These are phyloP conservation scores for Leucosporidium yakuticum DNA, from an alignment of 768 basidiomycete genomes.

Conservation along the genomic window DNA sequence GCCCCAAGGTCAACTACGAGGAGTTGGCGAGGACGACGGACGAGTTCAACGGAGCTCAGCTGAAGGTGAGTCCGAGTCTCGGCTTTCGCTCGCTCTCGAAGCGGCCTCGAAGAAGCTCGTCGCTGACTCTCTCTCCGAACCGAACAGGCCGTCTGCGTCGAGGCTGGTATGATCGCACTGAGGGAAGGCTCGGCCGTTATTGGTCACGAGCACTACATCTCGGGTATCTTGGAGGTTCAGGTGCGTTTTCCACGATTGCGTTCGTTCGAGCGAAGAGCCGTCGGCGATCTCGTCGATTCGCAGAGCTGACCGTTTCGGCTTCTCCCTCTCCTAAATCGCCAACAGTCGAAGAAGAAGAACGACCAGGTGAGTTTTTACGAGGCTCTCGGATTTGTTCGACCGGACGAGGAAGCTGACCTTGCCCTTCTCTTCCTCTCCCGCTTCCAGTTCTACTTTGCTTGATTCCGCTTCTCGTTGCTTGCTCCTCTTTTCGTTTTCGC, in stretches of 20 bases:
- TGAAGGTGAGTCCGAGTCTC: conserved; percentile 26
- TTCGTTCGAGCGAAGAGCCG: background rate
- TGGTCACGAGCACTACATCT: conserved; percentile 91
- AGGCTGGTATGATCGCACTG: conserved; percentile 97
- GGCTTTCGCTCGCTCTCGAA: background rate
- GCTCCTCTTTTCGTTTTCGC: too few relatives aligned
- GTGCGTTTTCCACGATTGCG: conserved; percentile 34
- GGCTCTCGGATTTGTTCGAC: background rate
- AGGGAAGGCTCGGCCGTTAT: conserved; percentile 78
- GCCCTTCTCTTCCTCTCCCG: background rate
- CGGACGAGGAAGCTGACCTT: background rate
- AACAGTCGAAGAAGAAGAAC: conserved; percentile 99
- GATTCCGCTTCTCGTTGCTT: background rate
- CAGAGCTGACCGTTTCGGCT: background rate
- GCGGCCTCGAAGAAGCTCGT: background rate
- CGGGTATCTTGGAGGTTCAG: conserved; percentile 76
- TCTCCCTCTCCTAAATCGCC: conserved; percentile 48
- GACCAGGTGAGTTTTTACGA: conserved; percentile 50
- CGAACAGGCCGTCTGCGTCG: conserved; percentile 88
- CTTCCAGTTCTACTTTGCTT: conserved; percentile 29
- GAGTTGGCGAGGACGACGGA: conserved; percentile 95
- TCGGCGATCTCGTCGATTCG: background rate
- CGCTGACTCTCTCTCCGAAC: background rate
- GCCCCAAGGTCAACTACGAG: conserved; percentile 86
- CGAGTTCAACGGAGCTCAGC: conserved; percentile 93